Evolutionary conservation across 2,329 filamentous ascomycete genomes (phyloP), one percentile per base, ranked within the genome.

Genomic region (Calonectria pauciramosa): DNA sequence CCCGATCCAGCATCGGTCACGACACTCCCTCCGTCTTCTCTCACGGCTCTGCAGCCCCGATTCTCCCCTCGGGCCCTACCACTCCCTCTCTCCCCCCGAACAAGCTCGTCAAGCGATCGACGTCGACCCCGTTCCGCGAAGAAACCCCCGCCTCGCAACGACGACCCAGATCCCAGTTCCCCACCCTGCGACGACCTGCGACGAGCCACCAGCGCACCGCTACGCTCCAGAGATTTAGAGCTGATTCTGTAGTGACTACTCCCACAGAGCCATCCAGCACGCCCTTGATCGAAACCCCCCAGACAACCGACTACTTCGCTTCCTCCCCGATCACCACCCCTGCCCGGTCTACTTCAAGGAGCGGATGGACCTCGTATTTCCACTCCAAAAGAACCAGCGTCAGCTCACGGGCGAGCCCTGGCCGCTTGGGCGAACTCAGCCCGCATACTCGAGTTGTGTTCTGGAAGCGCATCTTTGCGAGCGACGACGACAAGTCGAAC

Each of bases 131-230:
- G 77, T 86, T 86, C 67, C 82, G 87, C 68, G 85, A 86, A 75
- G 82, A 87, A 63, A 85, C 88, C 8, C 82, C 86, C 54, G 77
- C 86, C 38, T 82, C 85, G 36, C 86, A 88, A 72, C 88, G 87
- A 73, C 87, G 89, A 76, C 88, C 92, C 38, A 91, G 86, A 77
- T 90, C 92, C 63, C 91, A 93, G 80, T 87, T 94, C 75, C 90
- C 92, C 3, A 92, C 90, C 28, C 89, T 96, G 73, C 91, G 93
- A 73, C 89, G 94, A 79, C 94, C 94, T 68, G 94, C 94, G 59
- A 96, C 94, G 23, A 96, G 94, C 83, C 94, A 96, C 81, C 94
- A 96, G 82, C 90, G 94, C 79, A 94, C 93, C 59, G 92, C 91
- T 41, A 95, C 93, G 1, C 86, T 95, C 34, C 91, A 94, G 78